Conservation (phyloP, 1,139 yeast genomes). For the Zhuliangozyma parablackwelliae region DNA sequence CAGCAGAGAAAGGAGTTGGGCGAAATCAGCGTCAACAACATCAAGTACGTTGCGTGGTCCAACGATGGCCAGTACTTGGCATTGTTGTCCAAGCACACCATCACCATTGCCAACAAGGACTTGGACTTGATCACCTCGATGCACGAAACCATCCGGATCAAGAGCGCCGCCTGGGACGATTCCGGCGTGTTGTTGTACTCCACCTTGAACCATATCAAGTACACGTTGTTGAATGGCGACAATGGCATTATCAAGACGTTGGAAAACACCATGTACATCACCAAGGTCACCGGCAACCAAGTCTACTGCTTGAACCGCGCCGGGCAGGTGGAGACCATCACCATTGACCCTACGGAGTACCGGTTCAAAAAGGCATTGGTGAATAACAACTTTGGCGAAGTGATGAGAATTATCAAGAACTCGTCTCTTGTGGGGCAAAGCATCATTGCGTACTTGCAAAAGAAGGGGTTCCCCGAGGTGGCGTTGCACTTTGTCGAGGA, state of each 20-base stretch:
- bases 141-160: slow-evolving; percentile 96
- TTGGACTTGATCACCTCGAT: slow-evolving; percentile 76
- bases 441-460: slow-evolving; percentile 90
- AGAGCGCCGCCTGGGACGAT: slow-evolving; percentile 98
- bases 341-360: slow-evolving; percentile 94
- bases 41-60: slow-evolving; percentile 89
- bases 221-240: slow-evolving; percentile 90
- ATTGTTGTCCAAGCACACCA: slow-evolving; percentile 85
- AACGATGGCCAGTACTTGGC: slow-evolving; percentile 86
- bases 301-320: slow-evolving; percentile 80
- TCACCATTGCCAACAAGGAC: slow-evolving; percentile 78
- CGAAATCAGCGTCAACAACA: slow-evolving; percentile 68
- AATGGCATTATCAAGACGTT: slow-evolving; percentile 90
- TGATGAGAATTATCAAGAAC: slow-evolving; percentile 77
- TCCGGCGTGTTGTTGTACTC: slow-evolving; percentile 87
- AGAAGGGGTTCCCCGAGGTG: slow-evolving; percentile 90
- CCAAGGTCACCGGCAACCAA: slow-evolving; percentile 63
- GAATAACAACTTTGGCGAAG: slow-evolving; percentile 87
- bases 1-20: slow-evolving; percentile 83
- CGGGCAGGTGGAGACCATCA: slow-evolving; percentile 75
- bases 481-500: slow-evolving; percentile 97
- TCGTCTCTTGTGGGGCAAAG: slow-evolving; percentile 96
- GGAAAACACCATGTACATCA: slow-evolving; percentile 84
- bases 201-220: slow-evolving; percentile 92
- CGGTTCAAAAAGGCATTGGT: slow-evolving; percentile 92